Base-by-base conservation (phyloP, 2,329 filamentous ascomycete genomes). In the Talaromyces albobiverticillius region DNA sequence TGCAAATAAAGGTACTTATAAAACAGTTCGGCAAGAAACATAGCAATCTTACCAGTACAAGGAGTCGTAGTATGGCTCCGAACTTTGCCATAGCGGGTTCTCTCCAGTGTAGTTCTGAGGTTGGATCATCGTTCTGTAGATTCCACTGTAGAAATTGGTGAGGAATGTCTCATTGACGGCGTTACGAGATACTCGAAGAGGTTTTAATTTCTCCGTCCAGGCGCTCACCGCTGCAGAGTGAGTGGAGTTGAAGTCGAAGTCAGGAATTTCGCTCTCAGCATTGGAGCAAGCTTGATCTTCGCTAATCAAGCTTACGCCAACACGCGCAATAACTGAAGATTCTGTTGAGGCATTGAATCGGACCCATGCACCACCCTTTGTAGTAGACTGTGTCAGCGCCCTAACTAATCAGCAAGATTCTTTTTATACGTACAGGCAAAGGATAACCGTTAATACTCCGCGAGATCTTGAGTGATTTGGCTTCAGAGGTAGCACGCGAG, bases 81-180 rank as follows among this genome's bases (percentile, higher is more conserved):
- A 72, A 38, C 79, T 83, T 1, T 79, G 60, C 84, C 85, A 89
- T 0, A 82, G 63, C 2, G 83, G 83, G 57, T 88, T 89, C 64
- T 89, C 85, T 1, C 83, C 83, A 0, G 85, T 88, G 60, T 86
- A 85, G 60, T 88, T 85, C 60, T 88, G 84, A 2, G 85, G 85
- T 49, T 81, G 84, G 53, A 88, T 80, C 81, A 87, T 83, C 2
- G 82, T 82, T n/a, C 85, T 75, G 63, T 88, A 88, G 22, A 85
- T 77, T 3, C 85, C 85, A 49, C 82, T 86, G 75, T 85, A 88
- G 59, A 89, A 86, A 20, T 68, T 81, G 43, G 82, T 70, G 41
- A 72, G 60, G 16, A 68, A 57, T 6, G 67, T 66, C 2, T 61
- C 49, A 31, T 69, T 60, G 14, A 71, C 60, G 2, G 62, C 64